These are phyloP conservation scores for Hevea brasiliensis DNA, from an alignment of 345 rosid species.

Conservation along the genomic window DNA sequence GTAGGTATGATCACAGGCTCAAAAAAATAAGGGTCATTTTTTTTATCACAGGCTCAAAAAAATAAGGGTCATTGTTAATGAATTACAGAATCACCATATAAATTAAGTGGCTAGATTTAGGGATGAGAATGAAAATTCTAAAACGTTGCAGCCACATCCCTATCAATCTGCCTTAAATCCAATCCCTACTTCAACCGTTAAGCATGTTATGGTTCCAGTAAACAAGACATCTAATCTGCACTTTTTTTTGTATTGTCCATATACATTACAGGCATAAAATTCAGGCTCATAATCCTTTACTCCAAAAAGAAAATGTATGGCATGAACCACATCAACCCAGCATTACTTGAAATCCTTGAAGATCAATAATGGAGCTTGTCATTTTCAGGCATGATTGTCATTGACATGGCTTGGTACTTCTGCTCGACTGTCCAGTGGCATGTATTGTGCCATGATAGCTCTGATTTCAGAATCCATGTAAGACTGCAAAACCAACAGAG, in stretches of 20 bases:
- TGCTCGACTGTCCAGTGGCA: slow-evolving; percentile 89
- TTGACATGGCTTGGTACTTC: slow-evolving; percentile 64
- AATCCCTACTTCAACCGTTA: slow-evolving; percentile 28
- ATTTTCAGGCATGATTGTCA: slow-evolving; percentile 53
- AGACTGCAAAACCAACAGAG: slow-evolving; percentile 45
- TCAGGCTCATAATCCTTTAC: slow-evolving; percentile 17
- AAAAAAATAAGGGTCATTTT: background rate
- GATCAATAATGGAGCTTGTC: background rate
- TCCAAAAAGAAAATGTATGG: slow-evolving; percentile 5
- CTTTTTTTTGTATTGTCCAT: slow-evolving; percentile 22
- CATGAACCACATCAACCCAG: slow-evolving; percentile 7
- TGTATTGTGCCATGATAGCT: slow-evolving; percentile 98
- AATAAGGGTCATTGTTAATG: background rate
- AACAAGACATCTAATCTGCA: slow-evolving; percentile 28
- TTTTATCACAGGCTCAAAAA: background rate
- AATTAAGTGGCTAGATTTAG: background rate
- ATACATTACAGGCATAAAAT: slow-evolving; percentile 23
- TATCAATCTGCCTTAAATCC: slow-evolving; percentile 8
- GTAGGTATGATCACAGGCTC: background rate
- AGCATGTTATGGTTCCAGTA: slow-evolving; percentile 24
- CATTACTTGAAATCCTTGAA: slow-evolving; percentile 4
- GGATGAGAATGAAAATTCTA: slow-evolving; percentile 8
- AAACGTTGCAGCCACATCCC: slow-evolving; percentile 28
- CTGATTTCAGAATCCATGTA: slow-evolving; percentile 99
- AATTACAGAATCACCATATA: slow-evolving; percentile 12